A percentile compares a stretch with the other conserved stretches of the same genome.
phyloP scores from a whole-genome alignment of 2,329 filamentous ascomycete genomes.

The Gliomastix tumulicola region DNA sequence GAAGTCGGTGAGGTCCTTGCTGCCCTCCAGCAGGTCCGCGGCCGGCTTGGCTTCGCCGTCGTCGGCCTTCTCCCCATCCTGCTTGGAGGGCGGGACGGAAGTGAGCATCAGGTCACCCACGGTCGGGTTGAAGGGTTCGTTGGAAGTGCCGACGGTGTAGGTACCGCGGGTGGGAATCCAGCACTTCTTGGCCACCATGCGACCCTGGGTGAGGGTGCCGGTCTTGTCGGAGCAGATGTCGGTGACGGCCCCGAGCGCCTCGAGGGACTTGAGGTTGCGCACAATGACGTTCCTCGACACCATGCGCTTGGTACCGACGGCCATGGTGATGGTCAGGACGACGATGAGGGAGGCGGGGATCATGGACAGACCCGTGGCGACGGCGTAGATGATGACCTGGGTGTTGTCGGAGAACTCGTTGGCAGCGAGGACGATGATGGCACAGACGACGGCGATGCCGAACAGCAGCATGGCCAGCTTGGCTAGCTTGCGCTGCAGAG shows the following conservation, averaged over 20 bases:
- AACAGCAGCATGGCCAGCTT: constrained; percentile 64
- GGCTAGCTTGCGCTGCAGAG: constrained; percentile 61
- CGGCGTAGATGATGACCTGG: constrained; percentile 35
- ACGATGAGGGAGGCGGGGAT: constrained; percentile 41
- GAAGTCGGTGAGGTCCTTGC: constrained; percentile 42
- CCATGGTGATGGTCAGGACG: constrained; percentile 54
- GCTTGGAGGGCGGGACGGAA: constrained; percentile 24
- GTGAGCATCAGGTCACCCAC: constrained; percentile 36
- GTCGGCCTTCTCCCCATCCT: too few relatives aligned
- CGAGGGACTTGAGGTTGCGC: constrained; percentile 41
- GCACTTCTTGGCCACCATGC: constrained; percentile 46
- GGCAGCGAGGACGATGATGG: constrained; percentile 35
- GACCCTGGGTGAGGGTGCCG: constrained; percentile 45
- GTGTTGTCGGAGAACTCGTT: constrained; percentile 29
- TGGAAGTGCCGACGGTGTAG: constrained; percentile 39
- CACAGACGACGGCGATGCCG: constrained; percentile 43
- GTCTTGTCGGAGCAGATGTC: constrained; percentile 53
- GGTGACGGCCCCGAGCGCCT: constrained; percentile 47
- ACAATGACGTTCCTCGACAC: constrained; percentile 45
- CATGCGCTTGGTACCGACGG: constrained; percentile 48
- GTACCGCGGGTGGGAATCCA: constrained; percentile 42
- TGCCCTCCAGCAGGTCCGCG: constrained; percentile 30
- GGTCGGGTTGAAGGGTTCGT: constrained; percentile 51
- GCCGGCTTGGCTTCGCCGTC: constrained; percentile 18
- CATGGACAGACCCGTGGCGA: constrained; percentile 39